Evolutionary conservation across 768 basidiomycete genomes (phyloP).

Genomic region (Podaxis pistillaris): DNA sequence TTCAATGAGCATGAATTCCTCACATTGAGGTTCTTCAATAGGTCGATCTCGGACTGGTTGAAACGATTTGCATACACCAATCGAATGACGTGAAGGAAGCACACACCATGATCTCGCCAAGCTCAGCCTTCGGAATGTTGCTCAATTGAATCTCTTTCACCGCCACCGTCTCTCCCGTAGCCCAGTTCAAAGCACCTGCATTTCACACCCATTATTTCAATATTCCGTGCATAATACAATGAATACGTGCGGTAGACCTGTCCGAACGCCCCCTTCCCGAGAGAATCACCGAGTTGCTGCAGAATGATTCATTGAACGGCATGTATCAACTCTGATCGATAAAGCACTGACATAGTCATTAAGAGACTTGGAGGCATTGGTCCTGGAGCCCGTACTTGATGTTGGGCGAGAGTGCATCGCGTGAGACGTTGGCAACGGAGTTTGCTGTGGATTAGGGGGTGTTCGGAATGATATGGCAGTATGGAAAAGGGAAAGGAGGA

Average conservation of each 20-base stretch:
- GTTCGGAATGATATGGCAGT: constrained; percentile 13
- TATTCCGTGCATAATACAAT: not conserved
- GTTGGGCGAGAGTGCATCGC: constrained; percentile 37
- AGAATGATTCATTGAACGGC: constrained; percentile 13
- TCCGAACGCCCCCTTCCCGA: constrained; percentile 97
- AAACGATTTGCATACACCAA: constrained; percentile 20
- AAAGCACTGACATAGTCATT: constrained; percentile 59
- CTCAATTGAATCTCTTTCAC: constrained; percentile 96
- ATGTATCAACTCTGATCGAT: not conserved
- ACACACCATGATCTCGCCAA: constrained; percentile 95
- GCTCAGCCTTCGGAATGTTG: constrained; percentile 90
- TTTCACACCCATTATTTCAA: constrained; percentile 5
- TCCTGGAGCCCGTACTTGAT: constrained; percentile 33
- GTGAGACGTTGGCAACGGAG: not conserved
- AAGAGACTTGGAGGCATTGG: constrained; percentile 50
- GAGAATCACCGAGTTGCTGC: constrained; percentile 93
- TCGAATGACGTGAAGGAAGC: constrained; percentile 12
- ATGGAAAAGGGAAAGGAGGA: constrained; percentile 4
- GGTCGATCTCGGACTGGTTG: constrained; percentile 88
- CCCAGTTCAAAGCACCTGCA: constrained; percentile 87
- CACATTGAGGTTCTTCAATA: constrained; percentile 96
- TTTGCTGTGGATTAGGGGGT: constrained; percentile 11
- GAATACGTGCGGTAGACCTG: constrained; percentile 85
- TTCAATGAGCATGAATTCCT: constrained; percentile 20
- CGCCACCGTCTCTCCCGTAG: constrained; percentile 96